phyloP scores from a whole-genome alignment of 176 grass and related monocot species.

The Zea mays region DNA sequence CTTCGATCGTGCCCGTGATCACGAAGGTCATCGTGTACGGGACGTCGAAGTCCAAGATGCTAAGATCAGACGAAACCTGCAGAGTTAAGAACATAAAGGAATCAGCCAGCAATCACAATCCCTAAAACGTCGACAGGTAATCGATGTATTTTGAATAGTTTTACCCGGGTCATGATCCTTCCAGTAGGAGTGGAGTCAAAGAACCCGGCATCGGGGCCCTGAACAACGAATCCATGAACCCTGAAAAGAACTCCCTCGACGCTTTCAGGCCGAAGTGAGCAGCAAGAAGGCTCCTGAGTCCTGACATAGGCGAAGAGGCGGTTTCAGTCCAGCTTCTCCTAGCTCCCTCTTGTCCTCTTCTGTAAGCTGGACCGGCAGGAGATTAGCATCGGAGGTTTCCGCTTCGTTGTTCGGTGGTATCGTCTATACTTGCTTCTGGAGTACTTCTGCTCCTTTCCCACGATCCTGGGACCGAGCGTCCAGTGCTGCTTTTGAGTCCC shows the following conservation, averaged over 20 bases:
- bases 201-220: slow-evolving; percentile 77
- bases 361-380: slow-evolving; percentile 51
- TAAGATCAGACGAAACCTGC: slow-evolving; percentile 89
- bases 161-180: slow-evolving; percentile 75
- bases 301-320: slow-evolving; percentile 79
- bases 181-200: slow-evolving; percentile 85
- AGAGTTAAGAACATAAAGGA: background rate
- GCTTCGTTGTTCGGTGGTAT: slow-evolving; percentile 41
- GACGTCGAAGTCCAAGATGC: slow-evolving; percentile 80
- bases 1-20: slow-evolving; percentile 67
- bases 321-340: slow-evolving; percentile 61
- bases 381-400: slow-evolving; percentile 29
- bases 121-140: background rate
- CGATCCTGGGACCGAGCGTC: slow-evolving; percentile 22
- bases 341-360: slow-evolving; percentile 67
- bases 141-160: background rate
- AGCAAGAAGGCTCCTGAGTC: slow-evolving; percentile 65
- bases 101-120: background rate
- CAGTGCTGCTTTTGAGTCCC: slow-evolving; percentile 44
- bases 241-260: slow-evolving; percentile 77
- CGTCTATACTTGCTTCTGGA: slow-evolving; percentile 19
- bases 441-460: slow-evolving; percentile 1
- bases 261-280: slow-evolving; percentile 81
- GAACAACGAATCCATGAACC: slow-evolving; percentile 87
- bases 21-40: slow-evolving; percentile 74